phyloP scores from a whole-genome alignment of 2,329 filamentous ascomycete genomes.

The Teratosphaeria pseudoeucalypti region DNA sequence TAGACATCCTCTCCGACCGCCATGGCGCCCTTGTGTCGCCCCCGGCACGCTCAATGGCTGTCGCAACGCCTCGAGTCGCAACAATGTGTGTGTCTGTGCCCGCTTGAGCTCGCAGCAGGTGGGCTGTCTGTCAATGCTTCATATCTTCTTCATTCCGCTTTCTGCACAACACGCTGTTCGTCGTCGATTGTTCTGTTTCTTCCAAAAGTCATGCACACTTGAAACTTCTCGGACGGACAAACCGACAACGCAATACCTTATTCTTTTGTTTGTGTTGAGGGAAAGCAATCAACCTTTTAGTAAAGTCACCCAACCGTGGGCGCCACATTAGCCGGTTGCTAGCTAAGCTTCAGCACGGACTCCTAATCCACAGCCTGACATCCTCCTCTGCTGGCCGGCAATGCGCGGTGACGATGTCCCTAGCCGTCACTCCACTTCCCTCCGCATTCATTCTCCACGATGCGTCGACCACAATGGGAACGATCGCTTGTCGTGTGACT shows the following conservation, averaged over 20 bases:
- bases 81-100: neutral
- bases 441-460: neutral
- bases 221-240: neutral
- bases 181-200: neutral
- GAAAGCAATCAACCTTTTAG: neutral
- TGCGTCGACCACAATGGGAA: neutral
- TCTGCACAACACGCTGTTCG: neutral
- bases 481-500: neutral
- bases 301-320: neutral
- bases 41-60: neutral
- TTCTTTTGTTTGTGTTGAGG: neutral
- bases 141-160: neutral
- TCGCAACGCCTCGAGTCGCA: neutral
- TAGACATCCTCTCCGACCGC: constrained; percentile 47
- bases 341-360: neutral
- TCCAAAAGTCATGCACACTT: neutral
- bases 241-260: neutral
- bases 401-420: neutral
- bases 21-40: neutral
- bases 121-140: neutral
- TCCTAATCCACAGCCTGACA: neutral
- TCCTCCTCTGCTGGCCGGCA: neutral
- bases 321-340: neutral
- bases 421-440: neutral
- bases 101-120: neutral